These are phyloP conservation scores for Cucumis melo DNA, from an alignment of 306 rosid genomes.

Conservation along the genomic window DNA sequence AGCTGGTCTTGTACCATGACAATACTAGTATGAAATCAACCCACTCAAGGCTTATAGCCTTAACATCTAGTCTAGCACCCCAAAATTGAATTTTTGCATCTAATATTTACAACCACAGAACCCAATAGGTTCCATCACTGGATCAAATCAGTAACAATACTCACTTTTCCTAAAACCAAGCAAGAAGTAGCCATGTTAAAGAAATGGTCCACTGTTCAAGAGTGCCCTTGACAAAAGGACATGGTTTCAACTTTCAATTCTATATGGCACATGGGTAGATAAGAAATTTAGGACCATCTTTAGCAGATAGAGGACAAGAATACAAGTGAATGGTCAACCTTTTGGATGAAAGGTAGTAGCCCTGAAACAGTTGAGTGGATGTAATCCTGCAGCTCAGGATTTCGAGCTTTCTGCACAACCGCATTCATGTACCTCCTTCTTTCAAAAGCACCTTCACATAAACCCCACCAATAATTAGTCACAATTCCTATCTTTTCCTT, in stretches of 20 bases:
- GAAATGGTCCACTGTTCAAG: not conserved
- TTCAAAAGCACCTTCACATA: constrained; percentile 68
- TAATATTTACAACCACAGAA: not conserved
- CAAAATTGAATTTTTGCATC: not conserved
- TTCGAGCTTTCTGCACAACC: constrained; percentile 72
- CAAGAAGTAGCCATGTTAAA: not conserved
- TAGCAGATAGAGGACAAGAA: not conserved
- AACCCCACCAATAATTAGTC: constrained; percentile 4
- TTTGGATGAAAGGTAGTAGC: constrained; percentile 57
- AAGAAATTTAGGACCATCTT: not conserved
- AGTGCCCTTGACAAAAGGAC: not conserved
- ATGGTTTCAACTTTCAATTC: not conserved
- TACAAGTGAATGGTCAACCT: constrained; percentile 30
- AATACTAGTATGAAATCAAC: not conserved
- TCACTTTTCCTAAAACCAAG: not conserved
- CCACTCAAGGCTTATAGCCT: not conserved
- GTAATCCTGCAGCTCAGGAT: constrained; percentile 75
- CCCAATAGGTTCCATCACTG: not conserved
- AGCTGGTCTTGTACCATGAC: not conserved
- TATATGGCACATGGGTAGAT: not conserved
- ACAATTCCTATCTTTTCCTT: not conserved
- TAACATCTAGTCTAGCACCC: not conserved
- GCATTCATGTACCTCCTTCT: constrained; percentile 76
- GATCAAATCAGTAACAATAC: not conserved
- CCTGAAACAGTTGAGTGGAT: constrained; percentile 60